Evolutionary conservation across 2,329 filamentous ascomycete genomes (phyloP).

Genomic region (Exophiala phaeomuriformis): DNA sequence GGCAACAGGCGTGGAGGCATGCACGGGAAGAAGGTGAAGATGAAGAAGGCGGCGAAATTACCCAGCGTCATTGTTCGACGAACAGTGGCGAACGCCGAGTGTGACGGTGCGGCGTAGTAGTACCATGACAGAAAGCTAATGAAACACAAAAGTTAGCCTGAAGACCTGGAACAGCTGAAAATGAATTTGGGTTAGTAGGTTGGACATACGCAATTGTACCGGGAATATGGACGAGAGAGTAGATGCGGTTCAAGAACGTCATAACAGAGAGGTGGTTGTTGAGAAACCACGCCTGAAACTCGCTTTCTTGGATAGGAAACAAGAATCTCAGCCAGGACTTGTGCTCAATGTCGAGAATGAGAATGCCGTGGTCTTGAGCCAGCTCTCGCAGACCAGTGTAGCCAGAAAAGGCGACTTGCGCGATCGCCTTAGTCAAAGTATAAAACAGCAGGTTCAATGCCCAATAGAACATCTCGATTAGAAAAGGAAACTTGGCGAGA

Average conservation of each 20-base stretch:
- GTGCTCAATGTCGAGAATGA: constrained; percentile 21
- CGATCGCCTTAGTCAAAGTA: constrained; percentile 49
- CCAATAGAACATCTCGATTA: constrained; percentile 71
- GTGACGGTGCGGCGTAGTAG: constrained; percentile 36
- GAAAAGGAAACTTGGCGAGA: constrained; percentile 60
- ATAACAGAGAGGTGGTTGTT: constrained; percentile 37
- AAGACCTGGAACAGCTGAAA: background rate
- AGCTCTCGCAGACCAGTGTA: constrained; percentile 41
- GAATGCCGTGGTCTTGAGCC: constrained; percentile 37
- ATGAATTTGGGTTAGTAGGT: background rate
- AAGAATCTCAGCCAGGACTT: constrained; percentile 33
- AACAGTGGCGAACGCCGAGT: constrained; percentile 49
- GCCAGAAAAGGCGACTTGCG: constrained; percentile 47
- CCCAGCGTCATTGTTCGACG: constrained; percentile 56
- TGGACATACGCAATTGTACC: constrained; percentile 43
- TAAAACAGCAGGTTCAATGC: constrained; percentile 59
- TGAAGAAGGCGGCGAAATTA: constrained; percentile 54
- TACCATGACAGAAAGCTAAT: constrained; percentile 39
- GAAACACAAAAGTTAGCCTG: constrained; percentile 25
- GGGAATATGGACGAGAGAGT: constrained; percentile 46
- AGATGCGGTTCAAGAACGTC: constrained; percentile 44
- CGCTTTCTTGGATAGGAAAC: constrained; percentile 38
- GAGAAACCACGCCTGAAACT: constrained; percentile 42
- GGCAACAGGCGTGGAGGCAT: constrained; percentile 58
- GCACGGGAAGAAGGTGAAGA: constrained; percentile 58